Percentiles rank a stretch among this genome's conserved stretches.
These are phyloP conservation scores for Trichoderma simmonsii DNA, from an alignment of 2,329 filamentous ascomycete genomes.

Conservation along the genomic window DNA sequence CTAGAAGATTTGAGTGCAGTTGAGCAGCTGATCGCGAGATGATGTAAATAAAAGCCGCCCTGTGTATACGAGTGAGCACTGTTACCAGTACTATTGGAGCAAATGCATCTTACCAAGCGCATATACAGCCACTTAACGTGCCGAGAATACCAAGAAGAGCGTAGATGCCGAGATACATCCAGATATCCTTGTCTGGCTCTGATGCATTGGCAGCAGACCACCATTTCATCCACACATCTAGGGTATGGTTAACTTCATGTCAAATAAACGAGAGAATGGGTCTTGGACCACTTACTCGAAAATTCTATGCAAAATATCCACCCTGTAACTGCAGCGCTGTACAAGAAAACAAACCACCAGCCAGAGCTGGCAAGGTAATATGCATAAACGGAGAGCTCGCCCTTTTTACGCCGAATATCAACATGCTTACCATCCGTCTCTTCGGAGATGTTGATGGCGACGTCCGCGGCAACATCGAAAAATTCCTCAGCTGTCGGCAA, in stretches of 20 bases:
- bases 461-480: conserved; percentile 8
- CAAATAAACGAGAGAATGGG: neutral
- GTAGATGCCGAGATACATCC: conserved; percentile 15
- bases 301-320: conserved; percentile 17
- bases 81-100: neutral
- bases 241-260: no score
- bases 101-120: neutral
- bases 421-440: conserved; percentile 2
- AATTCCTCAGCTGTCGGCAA: neutral
- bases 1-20: neutral
- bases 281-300: conserved; percentile 1
- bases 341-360: conserved; percentile 1
- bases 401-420: conserved; percentile 15
- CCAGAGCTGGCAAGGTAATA: conserved; percentile 14
- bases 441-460: neutral
- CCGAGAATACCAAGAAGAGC: neutral
- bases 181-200: conserved; percentile 10
- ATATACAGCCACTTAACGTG: neutral
- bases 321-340: neutral
- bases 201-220: conserved; percentile 15
- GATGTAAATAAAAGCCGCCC: conserved; percentile 9
- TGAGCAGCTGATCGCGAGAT: conserved; percentile 6
- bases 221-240: conserved; percentile 18
- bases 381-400: conserved; percentile 10
- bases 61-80: neutral